A percentile compares a stretch with the other conserved stretches of the same genome.
Conservation (phyloP, 495 filamentous ascomycete species). For the Hyaloscypha finlandica region DNA sequence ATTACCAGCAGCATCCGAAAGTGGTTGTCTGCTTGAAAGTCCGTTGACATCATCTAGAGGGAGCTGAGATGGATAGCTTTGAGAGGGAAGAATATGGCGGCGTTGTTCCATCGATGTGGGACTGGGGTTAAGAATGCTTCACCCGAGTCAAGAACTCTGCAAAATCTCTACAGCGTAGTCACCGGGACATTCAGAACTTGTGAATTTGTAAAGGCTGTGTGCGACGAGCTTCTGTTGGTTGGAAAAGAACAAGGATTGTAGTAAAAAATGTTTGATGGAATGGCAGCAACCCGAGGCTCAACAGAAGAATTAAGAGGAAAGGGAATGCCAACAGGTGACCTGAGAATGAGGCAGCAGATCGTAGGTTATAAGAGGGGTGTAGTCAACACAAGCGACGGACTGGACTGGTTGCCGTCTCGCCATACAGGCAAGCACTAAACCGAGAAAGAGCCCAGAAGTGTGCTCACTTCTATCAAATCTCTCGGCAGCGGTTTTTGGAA, state of each 20-base stretch:
- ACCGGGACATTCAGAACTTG: conserved; percentile 18
- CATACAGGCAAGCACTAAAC: conserved; percentile 1
- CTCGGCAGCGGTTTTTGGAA: conserved; percentile 13
- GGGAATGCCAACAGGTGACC: conserved; percentile 48
- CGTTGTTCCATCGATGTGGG: conserved; percentile 25
- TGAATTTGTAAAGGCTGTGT: conserved; percentile 3
- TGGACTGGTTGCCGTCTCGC: no score
- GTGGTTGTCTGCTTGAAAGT: conserved; percentile 42
- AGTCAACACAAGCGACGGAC: conserved; percentile 4
- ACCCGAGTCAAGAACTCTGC: conserved; percentile 16
- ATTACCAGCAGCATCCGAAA: conserved; percentile 52
- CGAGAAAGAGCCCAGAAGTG: not conserved
- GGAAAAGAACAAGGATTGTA: conserved; percentile 41
- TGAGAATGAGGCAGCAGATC: conserved; percentile 35
- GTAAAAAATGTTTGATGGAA: conserved; percentile 53
- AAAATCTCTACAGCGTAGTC: conserved; percentile 19
- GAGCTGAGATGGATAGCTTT: conserved; percentile 18
- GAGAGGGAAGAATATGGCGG: conserved; percentile 24
- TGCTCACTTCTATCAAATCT: conserved; percentile 8
- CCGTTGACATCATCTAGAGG: conserved; percentile 28
- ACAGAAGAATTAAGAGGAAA: conserved; percentile 42
- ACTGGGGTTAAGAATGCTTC: conserved; percentile 28
- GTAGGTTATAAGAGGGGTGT: conserved; percentile 27
- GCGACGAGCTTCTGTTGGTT: conserved; percentile 22
- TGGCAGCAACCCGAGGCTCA: conserved; percentile 39